Percentiles rank a stretch among this genome's conserved stretches.
These are phyloP conservation scores for Solanum gandarillasii DNA, from an alignment of 257 asterid genomes.

Conservation along the genomic window DNA sequence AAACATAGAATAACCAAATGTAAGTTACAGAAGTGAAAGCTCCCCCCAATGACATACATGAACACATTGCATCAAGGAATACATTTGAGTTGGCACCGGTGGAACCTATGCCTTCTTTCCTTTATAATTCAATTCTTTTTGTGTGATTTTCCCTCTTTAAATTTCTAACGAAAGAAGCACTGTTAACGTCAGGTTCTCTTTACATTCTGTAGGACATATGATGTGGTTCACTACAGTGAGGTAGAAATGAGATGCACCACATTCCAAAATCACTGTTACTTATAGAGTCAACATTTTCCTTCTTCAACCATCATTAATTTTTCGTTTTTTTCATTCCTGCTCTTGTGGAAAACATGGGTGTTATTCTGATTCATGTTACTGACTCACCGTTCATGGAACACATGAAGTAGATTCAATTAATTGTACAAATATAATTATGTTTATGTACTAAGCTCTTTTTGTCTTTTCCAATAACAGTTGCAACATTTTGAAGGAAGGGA, in stretches of 20 bases:
- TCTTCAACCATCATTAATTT: background rate
- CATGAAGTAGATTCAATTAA: background rate
- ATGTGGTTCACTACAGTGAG: background rate
- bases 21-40: slow-evolving; percentile 1
- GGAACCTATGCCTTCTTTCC: background rate
- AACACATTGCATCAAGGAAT: background rate
- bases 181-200: background rate
- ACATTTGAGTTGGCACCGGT: background rate
- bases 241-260: background rate
- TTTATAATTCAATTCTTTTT: background rate
- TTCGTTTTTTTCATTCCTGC: background rate
- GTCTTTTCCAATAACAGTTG: background rate
- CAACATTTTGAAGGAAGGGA: background rate
- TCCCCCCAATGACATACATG: background rate
- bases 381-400: background rate
- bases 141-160: background rate
- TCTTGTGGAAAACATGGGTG: background rate
- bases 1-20: slow-evolving; percentile 10
- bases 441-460: background rate
- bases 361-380: background rate
- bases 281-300: background rate
- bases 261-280: background rate
- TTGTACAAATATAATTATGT: background rate
- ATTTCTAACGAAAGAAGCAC: background rate
- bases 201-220: background rate